phyloP scores from a whole-genome alignment of 2,329 filamentous ascomycete species.

The Huntiella abstrusa region DNA sequence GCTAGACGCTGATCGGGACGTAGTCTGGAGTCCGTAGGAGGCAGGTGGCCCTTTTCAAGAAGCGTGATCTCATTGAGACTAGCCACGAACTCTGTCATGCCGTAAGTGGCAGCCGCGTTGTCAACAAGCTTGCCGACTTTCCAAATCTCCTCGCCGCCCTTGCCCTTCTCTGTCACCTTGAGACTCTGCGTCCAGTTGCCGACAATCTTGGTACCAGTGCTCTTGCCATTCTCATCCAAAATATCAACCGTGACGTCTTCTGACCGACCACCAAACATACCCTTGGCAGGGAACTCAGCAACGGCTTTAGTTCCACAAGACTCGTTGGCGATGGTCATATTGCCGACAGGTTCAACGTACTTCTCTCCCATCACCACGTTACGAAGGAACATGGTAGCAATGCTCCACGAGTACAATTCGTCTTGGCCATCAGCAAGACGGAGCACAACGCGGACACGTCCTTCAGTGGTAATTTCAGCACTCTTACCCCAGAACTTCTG shows the following conservation, averaged over 20 bases:
- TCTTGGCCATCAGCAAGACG: conserved; percentile 45
- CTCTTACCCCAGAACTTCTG: conserved; percentile 99
- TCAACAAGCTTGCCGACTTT: conserved; percentile 58
- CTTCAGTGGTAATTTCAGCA: conserved; percentile 83
- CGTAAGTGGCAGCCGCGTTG: conserved; percentile 63
- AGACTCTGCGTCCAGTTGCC: conserved; percentile 77
- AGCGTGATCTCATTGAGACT: conserved; percentile 71
- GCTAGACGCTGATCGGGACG: conserved; percentile 74
- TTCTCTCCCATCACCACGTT: conserved; percentile 98
- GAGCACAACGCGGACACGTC: conserved; percentile 60
- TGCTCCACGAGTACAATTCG: conserved; percentile 74
- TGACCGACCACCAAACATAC: conserved; percentile 88
- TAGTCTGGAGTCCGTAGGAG: conserved; percentile 66
- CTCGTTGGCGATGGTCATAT: conserved; percentile 73
- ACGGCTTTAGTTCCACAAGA: conserved; percentile 63
- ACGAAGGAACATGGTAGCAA: conserved; percentile 75
- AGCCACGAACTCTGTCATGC: conserved; percentile 73
- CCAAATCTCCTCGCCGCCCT: conserved; percentile 55
- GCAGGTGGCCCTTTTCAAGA: conserved; percentile 55
- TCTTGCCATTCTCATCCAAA: conserved; percentile 45
- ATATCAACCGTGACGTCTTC: conserved; percentile 73
- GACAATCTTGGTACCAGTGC: conserved; percentile 46
- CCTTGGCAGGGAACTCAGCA: conserved; percentile 84
- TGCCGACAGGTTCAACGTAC: conserved; percentile 87
- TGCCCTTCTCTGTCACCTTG: conserved; percentile 38